phyloP scores from a whole-genome alignment of 257 asterid genomes.

The Craterostigma plantagineum region DNA sequence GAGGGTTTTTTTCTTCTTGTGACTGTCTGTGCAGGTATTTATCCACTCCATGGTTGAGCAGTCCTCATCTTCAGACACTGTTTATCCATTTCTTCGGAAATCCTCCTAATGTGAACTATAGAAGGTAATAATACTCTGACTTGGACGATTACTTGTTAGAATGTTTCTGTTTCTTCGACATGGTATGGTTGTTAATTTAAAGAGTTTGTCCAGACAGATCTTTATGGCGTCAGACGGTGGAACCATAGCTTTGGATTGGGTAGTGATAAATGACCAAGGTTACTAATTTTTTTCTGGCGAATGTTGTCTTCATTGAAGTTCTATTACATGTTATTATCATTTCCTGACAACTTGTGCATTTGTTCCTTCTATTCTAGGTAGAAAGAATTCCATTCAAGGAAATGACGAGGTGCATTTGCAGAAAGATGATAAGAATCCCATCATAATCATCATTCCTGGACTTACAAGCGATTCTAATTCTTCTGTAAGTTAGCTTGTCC shows the following conservation, averaged over 20 bases:
- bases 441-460: slow-evolving; percentile 66
- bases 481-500: slow-evolving; percentile 36
- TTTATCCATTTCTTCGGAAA: slow-evolving; percentile 55
- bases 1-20: background rate
- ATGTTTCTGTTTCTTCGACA: background rate
- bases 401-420: slow-evolving; percentile 19
- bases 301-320: background rate
- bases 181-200: slow-evolving; percentile 7
- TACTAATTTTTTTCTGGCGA: slow-evolving; percentile 6
- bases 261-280: slow-evolving; percentile 30
- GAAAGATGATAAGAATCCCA: slow-evolving; percentile 33
- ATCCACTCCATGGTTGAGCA: slow-evolving; percentile 82
- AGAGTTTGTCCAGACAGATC: slow-evolving; percentile 34
- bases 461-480: slow-evolving; percentile 71
- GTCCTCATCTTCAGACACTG: slow-evolving; percentile 79
- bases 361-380: too few relatives aligned
- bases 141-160: background rate
- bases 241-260: slow-evolving; percentile 87
- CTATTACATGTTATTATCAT: slow-evolving; percentile 7
- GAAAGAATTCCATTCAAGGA: slow-evolving; percentile 17
- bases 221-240: slow-evolving; percentile 57
- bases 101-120: slow-evolving; percentile 42
- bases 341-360: slow-evolving; percentile 3
- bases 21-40: slow-evolving; percentile 27
- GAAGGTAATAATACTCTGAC: slow-evolving; percentile 31